Conservation (phyloP, 352 stramenopile genomes). For the Globisporangium okanoganense region DNA sequence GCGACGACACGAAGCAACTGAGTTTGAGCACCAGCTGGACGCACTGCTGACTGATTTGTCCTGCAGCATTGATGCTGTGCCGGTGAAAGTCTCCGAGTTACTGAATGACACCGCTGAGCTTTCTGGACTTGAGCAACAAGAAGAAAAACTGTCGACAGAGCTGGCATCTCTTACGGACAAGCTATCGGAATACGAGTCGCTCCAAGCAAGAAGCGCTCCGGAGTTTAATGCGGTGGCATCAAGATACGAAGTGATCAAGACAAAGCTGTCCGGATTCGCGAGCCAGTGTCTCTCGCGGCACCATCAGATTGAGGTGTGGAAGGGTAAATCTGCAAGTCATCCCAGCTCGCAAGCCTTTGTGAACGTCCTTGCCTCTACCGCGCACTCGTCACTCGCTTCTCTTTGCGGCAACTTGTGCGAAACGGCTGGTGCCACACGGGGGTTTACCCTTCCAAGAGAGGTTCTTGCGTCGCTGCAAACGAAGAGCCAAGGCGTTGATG, state of each 20-base stretch:
- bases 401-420: constrained; percentile 15
- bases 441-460: constrained; percentile 14
- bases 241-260: constrained; percentile 5
- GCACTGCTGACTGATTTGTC: constrained; percentile 19
- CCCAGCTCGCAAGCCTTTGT: constrained; percentile 5
- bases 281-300: constrained; percentile 47
- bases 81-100: constrained; percentile 2
- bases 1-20: constrained; percentile 52
- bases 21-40: constrained; percentile 41
- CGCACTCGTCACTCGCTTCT: constrained; percentile 23
- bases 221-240: constrained; percentile 2
- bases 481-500: constrained; percentile 30
- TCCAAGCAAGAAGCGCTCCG: neutral
- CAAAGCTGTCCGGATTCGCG: constrained; percentile 31
- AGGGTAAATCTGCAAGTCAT: constrained; percentile 24
- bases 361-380: constrained; percentile 1
- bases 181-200: constrained; percentile 5
- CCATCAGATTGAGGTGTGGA: constrained; percentile 43
- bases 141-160: constrained; percentile 20
- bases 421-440: constrained; percentile 8
- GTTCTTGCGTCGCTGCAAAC: constrained; percentile 22
- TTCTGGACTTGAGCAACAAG: constrained; percentile 20
- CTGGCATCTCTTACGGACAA: constrained; percentile 9
- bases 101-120: neutral
- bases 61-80: constrained; percentile 9